A percentile compares a stretch with the other conserved stretches of the same genome.
phyloP scores from a whole-genome alignment of 164 flowering plant species.

The Protea cynaroides region DNA sequence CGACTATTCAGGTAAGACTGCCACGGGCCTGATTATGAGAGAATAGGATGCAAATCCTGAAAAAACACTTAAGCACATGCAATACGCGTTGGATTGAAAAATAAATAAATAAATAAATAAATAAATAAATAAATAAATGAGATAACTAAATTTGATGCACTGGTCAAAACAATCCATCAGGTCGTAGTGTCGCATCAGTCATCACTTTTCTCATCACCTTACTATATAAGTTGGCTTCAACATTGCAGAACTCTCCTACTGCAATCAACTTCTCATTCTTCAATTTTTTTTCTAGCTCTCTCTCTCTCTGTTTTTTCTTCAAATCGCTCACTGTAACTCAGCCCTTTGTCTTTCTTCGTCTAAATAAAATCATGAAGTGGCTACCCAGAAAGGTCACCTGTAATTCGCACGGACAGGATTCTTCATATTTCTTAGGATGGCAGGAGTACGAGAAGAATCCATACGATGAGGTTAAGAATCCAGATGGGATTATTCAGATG shows the following conservation, averaged over 20 bases:
- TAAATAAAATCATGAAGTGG: slow-evolving; percentile 11
- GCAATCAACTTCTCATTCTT: not conserved
- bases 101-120: no score
- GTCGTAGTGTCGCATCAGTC: no score
- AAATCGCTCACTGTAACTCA: not conserved
- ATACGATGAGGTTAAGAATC: slow-evolving; percentile 42
- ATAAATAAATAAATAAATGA: no score
- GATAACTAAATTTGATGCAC: no score
- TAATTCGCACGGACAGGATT: slow-evolving; percentile 70
- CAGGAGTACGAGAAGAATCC: slow-evolving; percentile 81
- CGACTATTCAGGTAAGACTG: no score
- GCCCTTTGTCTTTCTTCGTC: not conserved
- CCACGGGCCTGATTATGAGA: no score
- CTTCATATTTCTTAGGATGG: slow-evolving; percentile 79
- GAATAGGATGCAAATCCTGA: no score
- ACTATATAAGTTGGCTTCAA: slow-evolving; percentile 9
- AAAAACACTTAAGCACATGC: no score
- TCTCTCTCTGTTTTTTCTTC: no score
- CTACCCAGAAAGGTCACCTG: slow-evolving; percentile 52
- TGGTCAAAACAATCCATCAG: no score
- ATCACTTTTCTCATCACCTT: no score
- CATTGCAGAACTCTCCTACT: not conserved
- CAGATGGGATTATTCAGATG: slow-evolving; percentile 71
- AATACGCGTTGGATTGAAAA: no score
- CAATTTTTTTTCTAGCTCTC: not conserved